Conservation (phyloP, 1,284 basidiomycete genomes). For the Leccinum subrobustum region DNA sequence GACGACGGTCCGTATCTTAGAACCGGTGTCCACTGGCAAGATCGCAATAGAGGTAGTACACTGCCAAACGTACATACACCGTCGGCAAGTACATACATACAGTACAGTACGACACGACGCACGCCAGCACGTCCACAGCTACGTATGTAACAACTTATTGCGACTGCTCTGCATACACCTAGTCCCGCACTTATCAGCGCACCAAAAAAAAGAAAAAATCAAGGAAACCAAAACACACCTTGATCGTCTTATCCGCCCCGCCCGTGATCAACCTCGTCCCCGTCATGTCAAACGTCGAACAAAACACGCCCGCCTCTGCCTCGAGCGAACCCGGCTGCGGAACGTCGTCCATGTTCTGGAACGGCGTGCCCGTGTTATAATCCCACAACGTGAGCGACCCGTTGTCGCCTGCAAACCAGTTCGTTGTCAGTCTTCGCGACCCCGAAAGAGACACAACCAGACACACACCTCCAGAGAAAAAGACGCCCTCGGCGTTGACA, state of each 20-base stretch:
- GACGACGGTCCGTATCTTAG: too few species aligned
- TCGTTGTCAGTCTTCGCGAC: constrained; percentile 14
- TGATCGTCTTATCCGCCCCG: constrained; percentile 98
- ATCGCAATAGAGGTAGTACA: too few species aligned
- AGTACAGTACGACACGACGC: not conserved
- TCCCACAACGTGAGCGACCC: constrained; percentile 92
- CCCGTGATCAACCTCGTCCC: constrained; percentile 95
- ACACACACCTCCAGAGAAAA: constrained; percentile 86
- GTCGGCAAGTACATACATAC: not conserved
- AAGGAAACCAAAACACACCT: constrained; percentile 46
- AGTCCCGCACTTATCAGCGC: not conserved
- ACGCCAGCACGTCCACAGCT: not conserved
- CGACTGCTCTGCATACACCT: constrained; percentile 52
- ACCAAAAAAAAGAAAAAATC: not conserved
- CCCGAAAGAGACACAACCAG: too few species aligned
- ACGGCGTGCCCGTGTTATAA: constrained; percentile 91
- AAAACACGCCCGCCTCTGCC: constrained; percentile 94
- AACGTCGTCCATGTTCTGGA: constrained; percentile 92
- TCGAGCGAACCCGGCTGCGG: constrained; percentile 97
- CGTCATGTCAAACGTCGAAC: constrained; percentile 94
- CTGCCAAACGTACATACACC: not conserved
- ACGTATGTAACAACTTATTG: not conserved
- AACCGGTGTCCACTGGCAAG: too few species aligned
- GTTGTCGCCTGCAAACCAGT: constrained; percentile 71
- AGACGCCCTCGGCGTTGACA: constrained; percentile 93